Evolutionary conservation across 106 monocot genomes (phyloP), one percentile per base, ranked within the genome.

Genomic region (Hemerocallis citrina): DNA sequence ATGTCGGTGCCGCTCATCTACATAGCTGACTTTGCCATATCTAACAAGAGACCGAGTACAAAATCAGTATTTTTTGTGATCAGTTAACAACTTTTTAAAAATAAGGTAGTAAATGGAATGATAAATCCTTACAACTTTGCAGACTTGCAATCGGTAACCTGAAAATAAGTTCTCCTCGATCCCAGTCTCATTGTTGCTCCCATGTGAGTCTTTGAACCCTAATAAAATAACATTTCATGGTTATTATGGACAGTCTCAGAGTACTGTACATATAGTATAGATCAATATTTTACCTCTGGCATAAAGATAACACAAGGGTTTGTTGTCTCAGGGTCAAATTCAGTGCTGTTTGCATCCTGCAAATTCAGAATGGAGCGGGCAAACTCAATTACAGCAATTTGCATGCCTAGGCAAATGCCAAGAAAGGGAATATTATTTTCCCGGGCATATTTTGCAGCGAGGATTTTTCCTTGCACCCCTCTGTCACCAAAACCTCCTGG

Each of bases 161-260:
- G 42, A 25, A 82, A 79, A 58, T 66, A 71, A 30, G 82, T 82
- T 32, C 79, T 75, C 59, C 88, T 82, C 28, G 82, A 88, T 68
- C 88, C 88, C 70, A 88, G 82, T 25, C 82, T 68, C 88, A 88
- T 83, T 9, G 82, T 88, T 28, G 76, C 82, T n/a, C 88, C 88
- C 88, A 82, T 88, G 46, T 88, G 88, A 27, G 82, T 88, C 68
- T 74, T 88, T 29, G 88, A 88, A 58, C 82, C 79, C 88, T 87
- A 34, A n/a, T n/a, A 9, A 69, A 30, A 52, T 34, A 12, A 49
- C 22, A 57, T 17, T 15, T 38, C 20, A 2, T 31, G 0, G 47
- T 42, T 23, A 42, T 42, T 22, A 6, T 12, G 15, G 24, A 24
- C 44, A 45, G 43, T 2, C n/a, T 47, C 10, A n/a, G 11, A 33